A percentile compares a stretch with the other conserved stretches of the same genome.
Evolutionary conservation across 257 asterid genomes (phyloP).

Genomic region (Sherardia arvensis): DNA sequence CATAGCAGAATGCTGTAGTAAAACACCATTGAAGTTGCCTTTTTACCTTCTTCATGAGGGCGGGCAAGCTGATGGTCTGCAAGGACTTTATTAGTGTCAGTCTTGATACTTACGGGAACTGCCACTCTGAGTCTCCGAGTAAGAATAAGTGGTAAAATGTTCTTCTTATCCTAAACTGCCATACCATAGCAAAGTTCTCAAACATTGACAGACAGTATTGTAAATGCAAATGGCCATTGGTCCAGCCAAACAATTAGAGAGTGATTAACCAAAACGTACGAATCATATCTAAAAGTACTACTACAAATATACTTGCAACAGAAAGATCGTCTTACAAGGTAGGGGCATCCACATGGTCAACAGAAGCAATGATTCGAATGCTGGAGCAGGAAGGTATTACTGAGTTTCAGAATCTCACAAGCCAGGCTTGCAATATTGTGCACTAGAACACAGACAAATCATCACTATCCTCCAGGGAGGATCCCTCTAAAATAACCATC

Average conservation of each 20-base stretch:
- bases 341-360: slow-evolving; percentile 86
- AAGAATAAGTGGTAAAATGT: slow-evolving; percentile 79
- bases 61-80: slow-evolving; percentile 73
- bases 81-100: slow-evolving; percentile 82
- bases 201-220: too few relatives aligned
- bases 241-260: too few relatives aligned
- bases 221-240: too few relatives aligned
- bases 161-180: slow-evolving; percentile 92
- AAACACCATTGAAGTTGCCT: too few relatives aligned
- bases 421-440: slow-evolving; percentile 88
- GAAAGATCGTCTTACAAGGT: slow-evolving; percentile 50
- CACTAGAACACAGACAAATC: slow-evolving; percentile 54
- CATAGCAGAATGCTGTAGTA: slow-evolving; percentile 7
- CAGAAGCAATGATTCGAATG: slow-evolving; percentile 71
- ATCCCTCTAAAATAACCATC: slow-evolving; percentile 57
- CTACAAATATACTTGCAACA: not conserved
- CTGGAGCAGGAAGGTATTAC: slow-evolving; percentile 76
- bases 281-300: not conserved
- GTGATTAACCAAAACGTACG: too few relatives aligned
- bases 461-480: slow-evolving; percentile 44
- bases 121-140: slow-evolving; percentile 70
- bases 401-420: slow-evolving; percentile 81
- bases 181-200: too few relatives aligned
- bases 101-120: slow-evolving; percentile 67
- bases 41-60: slow-evolving; percentile 47